These are phyloP conservation scores for Colletotrichum tropicicola DNA, from an alignment of 2,329 filamentous ascomycete species.

Conservation along the genomic window DNA sequence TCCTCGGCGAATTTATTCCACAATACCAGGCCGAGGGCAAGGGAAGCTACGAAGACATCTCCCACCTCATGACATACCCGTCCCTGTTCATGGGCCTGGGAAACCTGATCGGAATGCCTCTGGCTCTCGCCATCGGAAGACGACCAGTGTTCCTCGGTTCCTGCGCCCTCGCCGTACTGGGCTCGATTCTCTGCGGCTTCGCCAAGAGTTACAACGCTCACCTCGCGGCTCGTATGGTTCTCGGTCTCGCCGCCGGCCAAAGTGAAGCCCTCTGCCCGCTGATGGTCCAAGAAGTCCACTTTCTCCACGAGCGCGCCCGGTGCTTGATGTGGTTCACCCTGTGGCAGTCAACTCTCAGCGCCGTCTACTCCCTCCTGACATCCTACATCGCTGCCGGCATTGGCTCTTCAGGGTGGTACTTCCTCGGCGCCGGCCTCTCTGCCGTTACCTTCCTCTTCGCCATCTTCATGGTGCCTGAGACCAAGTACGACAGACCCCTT, in stretches of 20 bases:
- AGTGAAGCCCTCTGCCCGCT: constrained; percentile 52
- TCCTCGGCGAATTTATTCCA: constrained; percentile 14
- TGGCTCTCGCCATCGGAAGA: constrained; percentile 45
- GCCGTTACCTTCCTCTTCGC: constrained; percentile 44
- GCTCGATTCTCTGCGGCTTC: constrained; percentile 38
- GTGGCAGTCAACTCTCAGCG: constrained; percentile 47
- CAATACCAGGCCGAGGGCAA: constrained; percentile 13
- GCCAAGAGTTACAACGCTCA: constrained; percentile 45
- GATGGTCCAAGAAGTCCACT: constrained; percentile 51
- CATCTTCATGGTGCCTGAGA: constrained; percentile 51
- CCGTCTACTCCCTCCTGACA: constrained; percentile 48
- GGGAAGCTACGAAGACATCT: constrained; percentile 17
- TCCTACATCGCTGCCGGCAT: constrained; percentile 51
- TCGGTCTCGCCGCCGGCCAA: constrained; percentile 50
- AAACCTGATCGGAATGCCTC: constrained; percentile 41
- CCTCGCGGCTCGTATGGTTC: constrained; percentile 45
- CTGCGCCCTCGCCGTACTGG: constrained; percentile 38
- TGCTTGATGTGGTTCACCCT: constrained; percentile 52
- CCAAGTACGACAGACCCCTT: constrained; percentile 48
- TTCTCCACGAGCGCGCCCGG: constrained; percentile 50
- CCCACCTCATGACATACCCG: constrained; percentile 14
- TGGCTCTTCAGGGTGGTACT: constrained; percentile 52
- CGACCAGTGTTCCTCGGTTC: constrained; percentile 42
- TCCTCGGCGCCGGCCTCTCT: constrained; percentile 45
- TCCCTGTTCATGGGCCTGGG: constrained; percentile 40